Evolutionary conservation across 371 early-diverging fungal species (phyloP).

Genomic region (Mortierella sp.): DNA sequence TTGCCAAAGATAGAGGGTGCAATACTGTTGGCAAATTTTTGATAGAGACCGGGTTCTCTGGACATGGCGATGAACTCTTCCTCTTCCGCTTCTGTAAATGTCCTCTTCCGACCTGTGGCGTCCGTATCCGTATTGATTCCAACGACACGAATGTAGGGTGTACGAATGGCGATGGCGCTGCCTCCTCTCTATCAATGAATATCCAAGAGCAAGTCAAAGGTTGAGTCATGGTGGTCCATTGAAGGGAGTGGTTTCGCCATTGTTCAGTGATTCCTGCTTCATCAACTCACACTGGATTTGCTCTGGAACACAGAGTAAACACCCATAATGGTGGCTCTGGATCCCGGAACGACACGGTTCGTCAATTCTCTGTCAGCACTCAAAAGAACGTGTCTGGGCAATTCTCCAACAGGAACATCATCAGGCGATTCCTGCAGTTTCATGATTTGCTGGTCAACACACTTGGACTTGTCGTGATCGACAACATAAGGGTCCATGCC

Average conservation of each 20-base stretch:
- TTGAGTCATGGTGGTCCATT: too few relatives aligned
- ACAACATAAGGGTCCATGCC: constrained; percentile 96
- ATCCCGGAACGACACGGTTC: constrained; percentile 95
- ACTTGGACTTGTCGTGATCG: constrained; percentile 94
- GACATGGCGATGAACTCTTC: constrained; percentile 89
- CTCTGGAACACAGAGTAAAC: constrained; percentile 93
- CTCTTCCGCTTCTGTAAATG: constrained; percentile 93
- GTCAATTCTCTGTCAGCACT: constrained; percentile 91
- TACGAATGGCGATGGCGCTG: constrained; percentile 86
- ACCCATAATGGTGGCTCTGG: constrained; percentile 94
- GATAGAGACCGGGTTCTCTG: constrained; percentile 88
- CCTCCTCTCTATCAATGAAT: constrained; percentile 49
- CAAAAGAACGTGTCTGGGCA: constrained; percentile 96
- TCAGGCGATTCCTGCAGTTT: constrained; percentile 99
- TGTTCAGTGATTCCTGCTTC: too few relatives aligned
- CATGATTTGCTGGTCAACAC: constrained; percentile 97
- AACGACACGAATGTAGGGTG: constrained; percentile 93
- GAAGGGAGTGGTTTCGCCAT: background rate
- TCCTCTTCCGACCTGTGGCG: constrained; percentile 64
- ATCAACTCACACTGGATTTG: constrained; percentile 58
- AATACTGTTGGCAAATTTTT: constrained; percentile 89
- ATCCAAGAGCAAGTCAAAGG: background rate
- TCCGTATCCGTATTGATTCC: constrained; percentile 90
- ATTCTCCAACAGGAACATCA: constrained; percentile 98
- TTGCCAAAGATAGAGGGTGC: constrained; percentile 98